Evolutionary conservation across 106 monocot species (phyloP), one percentile per base, ranked within the genome.

Genomic region (Dendrobium huoshanense): DNA sequence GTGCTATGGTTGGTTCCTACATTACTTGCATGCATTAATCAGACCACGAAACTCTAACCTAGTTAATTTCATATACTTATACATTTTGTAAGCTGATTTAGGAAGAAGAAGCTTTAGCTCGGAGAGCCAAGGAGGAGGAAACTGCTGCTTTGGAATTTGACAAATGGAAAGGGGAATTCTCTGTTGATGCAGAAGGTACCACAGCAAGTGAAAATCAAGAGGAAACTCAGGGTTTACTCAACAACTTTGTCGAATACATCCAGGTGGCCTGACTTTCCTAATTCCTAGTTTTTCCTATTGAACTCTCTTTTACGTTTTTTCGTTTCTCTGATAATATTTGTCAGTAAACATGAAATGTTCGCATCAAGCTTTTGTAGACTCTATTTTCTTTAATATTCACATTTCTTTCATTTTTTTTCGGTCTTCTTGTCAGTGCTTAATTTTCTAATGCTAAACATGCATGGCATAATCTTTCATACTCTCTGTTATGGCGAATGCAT

Each of bases 91-190:
- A 22, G 1, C 67, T 77, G 22, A 73, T 82, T 19, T 79, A 91
- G 97, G 98, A 98, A 85, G 98, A 98, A 87, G 98, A 98, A 84
- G 92, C 90, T 61, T 65, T 82, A 59, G 91, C 91, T 65, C 86
- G 83, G 49, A 94, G 92, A 79, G 92, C 88, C 41, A 91, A 90
- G 85, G 98, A 98, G 80, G 98, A 98, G 84, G 94, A 91, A 87
- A 87, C 85, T 80, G 89, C 92, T 84, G 91, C 89, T 16, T 77
- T 94, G 75, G 98, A 98, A 79, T 98, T 98, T 87, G 94, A 98
- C 18, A 98, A 98, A 73, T 98, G 98, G 98, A 98, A 91, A 89
- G 92, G 86, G 5, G 94, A 87, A 81, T 92, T 98, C 83, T 98
- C 98, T 55, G 88, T 98, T 80, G 98, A 98, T 75, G 91, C 87